phyloP scores from a whole-genome alignment of 176 grass and related monocot species.

The Lolium perenne region DNA sequence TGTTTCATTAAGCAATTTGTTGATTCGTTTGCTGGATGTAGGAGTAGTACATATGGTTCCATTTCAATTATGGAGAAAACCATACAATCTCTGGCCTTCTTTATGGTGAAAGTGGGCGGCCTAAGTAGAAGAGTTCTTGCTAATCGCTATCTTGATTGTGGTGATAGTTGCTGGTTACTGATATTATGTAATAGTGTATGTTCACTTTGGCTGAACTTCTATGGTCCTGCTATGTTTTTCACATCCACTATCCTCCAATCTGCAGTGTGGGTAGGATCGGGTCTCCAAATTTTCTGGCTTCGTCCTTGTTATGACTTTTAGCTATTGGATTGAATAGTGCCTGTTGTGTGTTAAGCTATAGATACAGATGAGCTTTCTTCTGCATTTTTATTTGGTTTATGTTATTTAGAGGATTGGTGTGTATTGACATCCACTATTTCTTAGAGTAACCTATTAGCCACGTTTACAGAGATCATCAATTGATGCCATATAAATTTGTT shows the following conservation, averaged over 20 bases:
- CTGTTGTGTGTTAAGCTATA: no score
- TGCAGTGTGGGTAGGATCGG: background rate
- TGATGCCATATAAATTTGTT: background rate
- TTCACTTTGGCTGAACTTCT: constrained; percentile 5
- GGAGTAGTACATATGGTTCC: background rate
- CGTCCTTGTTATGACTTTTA: no score
- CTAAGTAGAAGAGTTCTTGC: background rate
- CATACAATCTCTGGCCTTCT: background rate
- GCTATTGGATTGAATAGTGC: no score
- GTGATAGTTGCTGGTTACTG: background rate
- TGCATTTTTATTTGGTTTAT: no score
- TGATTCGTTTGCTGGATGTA: constrained; percentile 17
- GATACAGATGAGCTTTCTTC: no score
- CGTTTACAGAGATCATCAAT: no score
- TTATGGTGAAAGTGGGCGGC: background rate
- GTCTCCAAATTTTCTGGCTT: no score
- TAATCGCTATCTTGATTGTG: background rate
- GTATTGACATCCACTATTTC: no score
- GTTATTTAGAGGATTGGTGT: no score
- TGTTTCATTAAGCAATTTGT: constrained; percentile 6
- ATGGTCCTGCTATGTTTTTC: background rate
- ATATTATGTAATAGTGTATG: background rate
- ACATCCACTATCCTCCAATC: background rate
- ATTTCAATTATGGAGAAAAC: background rate
- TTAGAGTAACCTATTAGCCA: no score